Evolutionary conservation across 2,329 filamentous ascomycete species (phyloP), one percentile per base, ranked within the genome.

Genomic region (Rhinocladiella mackenziei): DNA sequence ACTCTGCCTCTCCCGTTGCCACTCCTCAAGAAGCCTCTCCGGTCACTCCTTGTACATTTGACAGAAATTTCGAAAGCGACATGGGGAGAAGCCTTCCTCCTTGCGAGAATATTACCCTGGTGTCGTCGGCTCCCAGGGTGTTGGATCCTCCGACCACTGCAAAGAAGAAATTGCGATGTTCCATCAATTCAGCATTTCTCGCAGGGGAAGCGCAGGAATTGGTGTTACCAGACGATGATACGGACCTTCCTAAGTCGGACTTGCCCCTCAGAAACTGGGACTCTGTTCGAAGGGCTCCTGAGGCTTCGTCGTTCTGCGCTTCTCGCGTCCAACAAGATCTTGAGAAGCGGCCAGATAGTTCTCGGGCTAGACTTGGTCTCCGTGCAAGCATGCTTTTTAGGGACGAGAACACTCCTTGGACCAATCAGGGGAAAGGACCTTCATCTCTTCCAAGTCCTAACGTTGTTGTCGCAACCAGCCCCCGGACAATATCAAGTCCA

Each of bases 201-300:
- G 55, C 55, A 11, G 54, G 53, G 10, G 56, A 57, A 39, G 56
- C 56, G 14, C 46, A 42, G 33, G 48, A 44, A 39, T 25, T 54
- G 30, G 36, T 40, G 28, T 14, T 54, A 15, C 36, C 48, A 11
- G 36, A 48, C 9, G 41, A 43, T 11, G 32, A 33, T n/a, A 39
- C 40, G 8, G 31, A 14, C 33, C 11, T 5, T 42, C 23, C 4
- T 29, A 40, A 34, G 18, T 20, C 48, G 25, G 39, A 47, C 19
- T 28, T 49, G 30, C 41, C 48, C 3, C 11, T 43, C 5, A 31
- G 30, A 26, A 33, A 19, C 13, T 18, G 13, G 30, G 23, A 37
- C 5, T 26, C 32, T 5, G 17, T 22, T 20, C 23, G 13, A 18
- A 4, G 4, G 20, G 4, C 18, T 5, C 11, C 40, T 5, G 20